phyloP scores from a whole-genome alignment of 345 rosid species.

The Lenwebbia sp. region DNA sequence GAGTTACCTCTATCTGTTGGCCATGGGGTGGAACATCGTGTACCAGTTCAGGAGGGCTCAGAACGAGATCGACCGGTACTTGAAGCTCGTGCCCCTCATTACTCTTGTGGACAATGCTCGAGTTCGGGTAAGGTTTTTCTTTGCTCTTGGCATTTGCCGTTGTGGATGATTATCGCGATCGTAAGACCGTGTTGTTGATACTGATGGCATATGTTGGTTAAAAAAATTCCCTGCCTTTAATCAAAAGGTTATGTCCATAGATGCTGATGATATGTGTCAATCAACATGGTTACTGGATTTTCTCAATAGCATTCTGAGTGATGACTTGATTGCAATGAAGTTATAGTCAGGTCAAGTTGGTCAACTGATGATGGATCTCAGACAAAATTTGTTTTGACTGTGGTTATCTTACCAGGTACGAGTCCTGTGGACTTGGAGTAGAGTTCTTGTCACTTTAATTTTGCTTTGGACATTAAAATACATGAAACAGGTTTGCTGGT shows the following conservation, averaged over 20 bases:
- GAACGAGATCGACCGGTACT: constrained; percentile 86
- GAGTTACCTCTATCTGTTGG: constrained; percentile 88
- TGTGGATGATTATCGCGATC: background rate
- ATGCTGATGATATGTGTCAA: background rate
- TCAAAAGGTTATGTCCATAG: background rate
- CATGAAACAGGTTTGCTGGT: background rate
- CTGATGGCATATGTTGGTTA: background rate
- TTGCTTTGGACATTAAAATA: background rate
- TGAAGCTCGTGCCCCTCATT: constrained; percentile 88
- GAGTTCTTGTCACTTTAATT: background rate
- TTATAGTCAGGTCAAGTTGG: background rate
- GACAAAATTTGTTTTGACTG: background rate
- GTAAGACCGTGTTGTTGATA: background rate
- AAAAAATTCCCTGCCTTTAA: background rate
- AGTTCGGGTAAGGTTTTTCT: constrained; percentile 45
- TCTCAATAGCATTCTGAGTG: background rate
- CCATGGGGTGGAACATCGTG: constrained; percentile 99
- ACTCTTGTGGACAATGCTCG: constrained; percentile 96
- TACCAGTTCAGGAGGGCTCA: constrained; percentile 94
- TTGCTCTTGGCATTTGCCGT: background rate
- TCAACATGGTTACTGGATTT: background rate
- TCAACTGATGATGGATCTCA: background rate
- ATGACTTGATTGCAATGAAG: background rate
- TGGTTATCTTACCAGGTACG: background rate
- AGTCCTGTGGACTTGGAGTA: background rate